phyloP scores from a whole-genome alignment of 2,329 filamentous ascomycete species.

The Lasiodiplodia sp. region DNA sequence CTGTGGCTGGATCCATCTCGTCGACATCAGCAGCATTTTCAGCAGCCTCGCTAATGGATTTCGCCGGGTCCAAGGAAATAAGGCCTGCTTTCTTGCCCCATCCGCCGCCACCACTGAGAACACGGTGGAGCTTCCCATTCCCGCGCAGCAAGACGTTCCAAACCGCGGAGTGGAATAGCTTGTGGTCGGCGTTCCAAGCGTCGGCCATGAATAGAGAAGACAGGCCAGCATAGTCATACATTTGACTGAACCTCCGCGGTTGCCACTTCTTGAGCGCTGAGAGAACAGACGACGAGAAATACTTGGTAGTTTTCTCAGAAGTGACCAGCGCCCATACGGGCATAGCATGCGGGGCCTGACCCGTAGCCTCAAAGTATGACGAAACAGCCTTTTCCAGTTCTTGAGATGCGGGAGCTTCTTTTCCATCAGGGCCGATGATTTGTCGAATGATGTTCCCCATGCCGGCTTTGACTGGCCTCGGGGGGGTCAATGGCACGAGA shows the following conservation, averaged over 20 bases:
- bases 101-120: slow-evolving; percentile 81
- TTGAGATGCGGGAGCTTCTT: slow-evolving; percentile 67
- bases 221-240: not conserved
- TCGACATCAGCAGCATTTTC: not conserved
- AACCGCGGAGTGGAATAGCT: slow-evolving; percentile 35
- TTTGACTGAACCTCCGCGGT: not conserved
- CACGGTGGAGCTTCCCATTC: slow-evolving; percentile 51
- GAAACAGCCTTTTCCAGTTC: slow-evolving; percentile 74
- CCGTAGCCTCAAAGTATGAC: slow-evolving; percentile 58
- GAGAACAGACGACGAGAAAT: not conserved
- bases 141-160: slow-evolving; percentile 29
- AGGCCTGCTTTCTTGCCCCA: slow-evolving; percentile 84
- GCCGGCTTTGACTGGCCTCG: slow-evolving; percentile 68
- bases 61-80: slow-evolving; percentile 73
- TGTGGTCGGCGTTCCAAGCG: slow-evolving; percentile 1
- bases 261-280: not conserved
- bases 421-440: slow-evolving; percentile 57
- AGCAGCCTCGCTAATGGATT: not conserved
- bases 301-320: not conserved
- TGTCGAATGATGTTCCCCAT: slow-evolving; percentile 82
- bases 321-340: slow-evolving; percentile 75
- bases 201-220: not conserved
- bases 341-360: slow-evolving; percentile 56
- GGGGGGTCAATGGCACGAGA: slow-evolving; percentile 68
- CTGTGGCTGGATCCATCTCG: not conserved